These are phyloP conservation scores for Termitomyces sp. DNA, from an alignment of 768 basidiomycete genomes.

Conservation along the genomic window DNA sequence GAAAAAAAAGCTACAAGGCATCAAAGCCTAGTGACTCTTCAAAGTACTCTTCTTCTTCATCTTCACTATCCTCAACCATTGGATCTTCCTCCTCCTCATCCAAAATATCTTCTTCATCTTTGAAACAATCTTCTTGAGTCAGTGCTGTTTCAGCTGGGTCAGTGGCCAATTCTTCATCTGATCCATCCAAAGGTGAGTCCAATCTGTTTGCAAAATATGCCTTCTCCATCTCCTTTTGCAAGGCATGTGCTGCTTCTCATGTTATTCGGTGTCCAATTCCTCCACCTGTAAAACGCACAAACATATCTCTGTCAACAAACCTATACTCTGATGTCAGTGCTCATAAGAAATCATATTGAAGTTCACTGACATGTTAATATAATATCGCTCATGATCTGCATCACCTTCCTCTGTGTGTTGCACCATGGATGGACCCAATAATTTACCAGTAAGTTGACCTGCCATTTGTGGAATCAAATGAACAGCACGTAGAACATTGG, in stretches of 20 bases:
- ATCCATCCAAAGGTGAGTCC: not conserved
- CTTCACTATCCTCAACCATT: not conserved
- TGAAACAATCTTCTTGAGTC: not conserved
- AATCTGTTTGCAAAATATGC: not conserved
- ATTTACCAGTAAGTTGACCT: not conserved
- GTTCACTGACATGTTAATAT: no score
- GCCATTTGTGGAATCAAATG: not conserved
- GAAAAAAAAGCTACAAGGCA: not conserved
- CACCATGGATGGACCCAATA: not conserved
- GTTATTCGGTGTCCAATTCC: not conserved
- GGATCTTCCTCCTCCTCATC: not conserved
- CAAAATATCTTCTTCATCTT: not conserved
- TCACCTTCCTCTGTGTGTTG: not conserved
- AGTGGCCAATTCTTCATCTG: not conserved
- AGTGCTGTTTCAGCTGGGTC: not conserved
- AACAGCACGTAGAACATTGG: not conserved
- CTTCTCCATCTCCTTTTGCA: no score
- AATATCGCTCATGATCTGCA: not conserved
- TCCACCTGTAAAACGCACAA: not conserved
- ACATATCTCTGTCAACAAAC: not conserved
- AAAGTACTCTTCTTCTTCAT: not conserved
- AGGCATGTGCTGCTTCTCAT: no score
- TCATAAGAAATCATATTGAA: no score
- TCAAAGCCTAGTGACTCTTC: not conserved
- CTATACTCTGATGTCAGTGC: no score